These are phyloP conservation scores for Colletotrichum liriopes DNA, from an alignment of 2,329 filamentous ascomycete genomes.

Conservation along the genomic window DNA sequence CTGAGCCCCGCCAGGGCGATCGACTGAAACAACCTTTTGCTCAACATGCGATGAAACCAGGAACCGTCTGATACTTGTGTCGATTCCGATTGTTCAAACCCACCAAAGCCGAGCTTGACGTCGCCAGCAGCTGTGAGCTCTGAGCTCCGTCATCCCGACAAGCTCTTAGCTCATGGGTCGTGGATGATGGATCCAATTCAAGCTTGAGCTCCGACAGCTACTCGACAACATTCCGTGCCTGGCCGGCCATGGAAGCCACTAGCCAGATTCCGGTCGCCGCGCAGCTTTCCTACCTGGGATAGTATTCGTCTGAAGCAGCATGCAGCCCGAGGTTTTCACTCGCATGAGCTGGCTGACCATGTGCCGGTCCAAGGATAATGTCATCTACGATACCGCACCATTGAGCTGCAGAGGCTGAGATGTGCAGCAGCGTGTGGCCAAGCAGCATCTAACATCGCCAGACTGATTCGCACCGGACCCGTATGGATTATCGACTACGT, in stretches of 20 bases:
- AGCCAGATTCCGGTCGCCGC: not conserved
- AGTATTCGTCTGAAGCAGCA: no score
- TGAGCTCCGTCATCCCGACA: not conserved
- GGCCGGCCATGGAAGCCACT: not conserved
- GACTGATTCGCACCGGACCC: not conserved
- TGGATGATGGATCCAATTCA: not conserved
- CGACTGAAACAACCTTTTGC: constrained; percentile 25
- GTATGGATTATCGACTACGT: not conserved
- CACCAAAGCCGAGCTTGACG: not conserved
- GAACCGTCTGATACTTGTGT: constrained; percentile 13
- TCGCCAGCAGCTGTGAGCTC: not conserved
- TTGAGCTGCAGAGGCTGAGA: not conserved
- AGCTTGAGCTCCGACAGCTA: not conserved
- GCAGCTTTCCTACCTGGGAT: not conserved
- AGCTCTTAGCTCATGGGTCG: not conserved
- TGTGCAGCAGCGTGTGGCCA: not conserved
- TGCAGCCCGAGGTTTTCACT: not conserved
- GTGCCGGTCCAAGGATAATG: not conserved
- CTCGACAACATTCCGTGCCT: not conserved
- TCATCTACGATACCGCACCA: not conserved
- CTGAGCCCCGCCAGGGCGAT: not conserved
- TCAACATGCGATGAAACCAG: constrained; percentile 34
- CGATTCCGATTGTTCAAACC: not conserved
- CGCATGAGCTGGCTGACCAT: not conserved
- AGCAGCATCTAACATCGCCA: not conserved